Percentiles rank a stretch among this genome's conserved stretches.
Conservation (phyloP, 805 yeast genomes). For the Saitoella complicata region DNA sequence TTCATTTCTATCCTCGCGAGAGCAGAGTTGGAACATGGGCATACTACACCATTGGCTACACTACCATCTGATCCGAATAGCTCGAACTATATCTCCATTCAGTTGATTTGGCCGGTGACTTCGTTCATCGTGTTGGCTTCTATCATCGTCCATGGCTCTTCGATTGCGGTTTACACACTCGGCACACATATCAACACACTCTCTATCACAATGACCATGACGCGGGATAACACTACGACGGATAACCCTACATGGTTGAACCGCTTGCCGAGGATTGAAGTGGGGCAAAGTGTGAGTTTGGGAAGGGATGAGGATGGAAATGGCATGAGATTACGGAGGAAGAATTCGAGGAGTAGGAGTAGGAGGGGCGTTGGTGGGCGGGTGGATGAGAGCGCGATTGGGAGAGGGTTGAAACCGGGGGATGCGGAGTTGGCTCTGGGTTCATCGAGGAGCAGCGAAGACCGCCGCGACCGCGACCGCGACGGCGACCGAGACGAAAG, state of each 20-base stretch:
- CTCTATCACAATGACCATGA: slow-evolving; percentile 77
- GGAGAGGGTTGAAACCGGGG: neutral
- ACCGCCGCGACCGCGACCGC: slow-evolving; percentile 6
- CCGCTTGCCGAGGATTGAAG: slow-evolving; percentile 66
- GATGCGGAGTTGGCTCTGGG: neutral
- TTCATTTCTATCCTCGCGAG: slow-evolving; percentile 72
- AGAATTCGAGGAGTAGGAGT: slow-evolving; percentile 6
- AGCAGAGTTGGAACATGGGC: slow-evolving; percentile 44
- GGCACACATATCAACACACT: slow-evolving; percentile 84
- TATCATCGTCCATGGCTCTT: slow-evolving; percentile 82
- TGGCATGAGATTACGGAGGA: slow-evolving; percentile 42
- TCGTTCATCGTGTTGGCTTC: slow-evolving; percentile 69
- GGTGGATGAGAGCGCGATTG: slow-evolving; percentile 1
- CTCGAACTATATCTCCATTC: slow-evolving; percentile 43
- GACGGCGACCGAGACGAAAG: slow-evolving; percentile 5
- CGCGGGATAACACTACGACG: slow-evolving; percentile 29
- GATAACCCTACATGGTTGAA: slow-evolving; percentile 62
- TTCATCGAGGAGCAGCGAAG: neutral
- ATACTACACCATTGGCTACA: slow-evolving; percentile 39
- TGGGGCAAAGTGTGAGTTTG: slow-evolving; percentile 63
- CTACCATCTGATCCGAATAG: slow-evolving; percentile 30
- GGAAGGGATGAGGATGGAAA: slow-evolving; percentile 30
- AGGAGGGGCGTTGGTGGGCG: slow-evolving; percentile 11
- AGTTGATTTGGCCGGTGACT: slow-evolving; percentile 66
- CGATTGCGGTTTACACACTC: slow-evolving; percentile 58